phyloP scores from a whole-genome alignment of 768 basidiomycete genomes.

The Serendipita sp. region DNA sequence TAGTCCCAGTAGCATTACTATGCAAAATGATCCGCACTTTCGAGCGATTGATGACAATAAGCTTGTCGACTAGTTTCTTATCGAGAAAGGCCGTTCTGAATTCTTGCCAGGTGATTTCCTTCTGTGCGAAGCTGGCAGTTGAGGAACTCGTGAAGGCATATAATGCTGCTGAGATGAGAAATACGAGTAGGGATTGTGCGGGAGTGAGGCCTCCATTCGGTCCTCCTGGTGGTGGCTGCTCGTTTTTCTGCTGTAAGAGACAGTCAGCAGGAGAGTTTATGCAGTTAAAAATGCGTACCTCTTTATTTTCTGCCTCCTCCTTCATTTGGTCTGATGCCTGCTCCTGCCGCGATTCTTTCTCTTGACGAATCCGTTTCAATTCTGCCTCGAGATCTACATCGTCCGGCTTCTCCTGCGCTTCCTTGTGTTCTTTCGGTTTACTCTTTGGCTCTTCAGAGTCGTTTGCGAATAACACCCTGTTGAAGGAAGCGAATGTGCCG shows the following conservation, averaged over 20 bases:
- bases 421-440: neutral
- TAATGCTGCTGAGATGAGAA: slow-evolving; percentile 32
- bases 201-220: neutral
- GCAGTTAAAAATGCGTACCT: neutral
- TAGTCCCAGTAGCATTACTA: slow-evolving; percentile 67
- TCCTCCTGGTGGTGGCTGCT: neutral
- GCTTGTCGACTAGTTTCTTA: slow-evolving; percentile 88
- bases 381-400: too few species aligned
- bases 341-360: neutral
- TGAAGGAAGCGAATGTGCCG: neutral
- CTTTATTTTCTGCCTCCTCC: neutral
- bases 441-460: neutral
- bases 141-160: slow-evolving; percentile 38
- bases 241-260: neutral
- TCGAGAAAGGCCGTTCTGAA: slow-evolving; percentile 95
- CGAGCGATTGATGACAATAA: slow-evolving; percentile 79
- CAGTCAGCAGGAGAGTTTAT: neutral
- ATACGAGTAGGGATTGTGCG: neutral
- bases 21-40: slow-evolving; percentile 87
- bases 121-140: slow-evolving; percentile 31
- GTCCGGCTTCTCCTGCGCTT: too few species aligned
- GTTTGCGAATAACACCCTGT: neutral
- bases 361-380: neutral
- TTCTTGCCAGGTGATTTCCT: slow-evolving; percentile 99
- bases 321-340: neutral